Base-by-base conservation (phyloP, 2,329 filamentous ascomycete genomes). In the Xylaria sp. region DNA sequence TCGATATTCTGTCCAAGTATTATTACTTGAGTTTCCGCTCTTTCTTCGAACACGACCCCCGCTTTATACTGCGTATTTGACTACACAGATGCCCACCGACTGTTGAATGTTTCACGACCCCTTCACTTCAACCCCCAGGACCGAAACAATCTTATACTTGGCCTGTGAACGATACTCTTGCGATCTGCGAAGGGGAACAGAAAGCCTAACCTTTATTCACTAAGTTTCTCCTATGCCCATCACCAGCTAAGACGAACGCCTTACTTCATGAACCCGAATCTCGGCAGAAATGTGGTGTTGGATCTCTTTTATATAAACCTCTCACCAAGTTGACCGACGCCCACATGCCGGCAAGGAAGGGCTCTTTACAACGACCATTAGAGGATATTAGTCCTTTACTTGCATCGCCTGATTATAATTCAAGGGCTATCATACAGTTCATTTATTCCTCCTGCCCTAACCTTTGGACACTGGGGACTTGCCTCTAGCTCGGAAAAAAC, bases 11-110 rank as follows among this genome's bases (percentile, higher is more conserved):
- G 23, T 48, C 49, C 58, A 59, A 40, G 61, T 63, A 42, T 70
- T 63, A 57, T 59, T 53, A 38, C 46, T 66, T 49, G 59, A 28
- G 20, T 26, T 69, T 49, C 56, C 61, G 69, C 66, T 60, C 58
- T 64, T 20, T 60, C 66, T 60, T 59, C 57, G 49, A 63, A 65
- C 59, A 53, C 66, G 31, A 6, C 36, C 59, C 63, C 62, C 63
- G 60, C 59, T 70, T 67, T 62, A 66, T 69, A 69, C 63, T 70
- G 74, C 71, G 71, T 69, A 72, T 72, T 71, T 71, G 58, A 63
- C 66, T 70, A 57, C 59, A 56, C 67, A 57, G 57, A 69, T 60
- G 58, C 65, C 67, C 66, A 48, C 67, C 57, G 13, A 59, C 33
- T 63, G 63, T 68, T 68, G 26, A 60, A 68, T 64, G 67, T 68